Conservation (phyloP, 495 filamentous ascomycete genomes). For the Penicillium psychrofluorescens region DNA sequence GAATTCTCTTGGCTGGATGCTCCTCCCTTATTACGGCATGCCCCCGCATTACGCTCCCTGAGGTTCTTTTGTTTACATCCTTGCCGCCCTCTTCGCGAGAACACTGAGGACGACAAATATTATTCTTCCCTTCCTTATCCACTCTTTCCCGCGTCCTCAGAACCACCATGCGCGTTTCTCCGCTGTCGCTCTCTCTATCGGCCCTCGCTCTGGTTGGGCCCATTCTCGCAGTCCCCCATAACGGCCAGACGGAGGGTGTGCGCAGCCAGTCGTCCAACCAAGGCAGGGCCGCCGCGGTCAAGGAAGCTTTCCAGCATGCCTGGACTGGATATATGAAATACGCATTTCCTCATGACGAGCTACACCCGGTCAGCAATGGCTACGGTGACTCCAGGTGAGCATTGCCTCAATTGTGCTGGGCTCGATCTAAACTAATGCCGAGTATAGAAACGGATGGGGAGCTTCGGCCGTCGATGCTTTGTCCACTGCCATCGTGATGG, state of each 20-base stretch:
- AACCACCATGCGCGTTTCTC: conserved; percentile 24
- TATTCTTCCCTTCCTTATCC: too few relatives aligned
- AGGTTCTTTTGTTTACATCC: too few relatives aligned
- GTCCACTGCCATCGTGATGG: conserved; percentile 75
- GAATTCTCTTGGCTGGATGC: too few relatives aligned
- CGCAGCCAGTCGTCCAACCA: conserved; percentile 4
- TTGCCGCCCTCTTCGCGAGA: too few relatives aligned
- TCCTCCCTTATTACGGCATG: too few relatives aligned
- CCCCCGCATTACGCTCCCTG: too few relatives aligned
- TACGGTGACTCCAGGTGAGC: conserved; percentile 63
- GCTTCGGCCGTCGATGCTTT: conserved; percentile 79
- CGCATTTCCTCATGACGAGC: conserved; percentile 72
- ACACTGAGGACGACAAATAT: too few relatives aligned
- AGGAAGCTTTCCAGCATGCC: conserved; percentile 65
- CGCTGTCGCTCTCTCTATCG: conserved; percentile 19
- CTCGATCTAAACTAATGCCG: background rate
- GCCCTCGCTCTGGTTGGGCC: conserved; percentile 20
- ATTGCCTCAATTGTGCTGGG: background rate
- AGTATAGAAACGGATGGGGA: conserved; percentile 74
- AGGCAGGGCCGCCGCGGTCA: conserved; percentile 56
- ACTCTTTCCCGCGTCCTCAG: background rate
- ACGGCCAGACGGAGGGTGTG: conserved; percentile 5
- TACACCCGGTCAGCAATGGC: conserved; percentile 59
- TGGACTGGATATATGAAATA: conserved; percentile 79
- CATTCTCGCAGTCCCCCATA: conserved; percentile 12